phyloP scores from a whole-genome alignment of 768 basidiomycete genomes.

The Trametes villosa region DNA sequence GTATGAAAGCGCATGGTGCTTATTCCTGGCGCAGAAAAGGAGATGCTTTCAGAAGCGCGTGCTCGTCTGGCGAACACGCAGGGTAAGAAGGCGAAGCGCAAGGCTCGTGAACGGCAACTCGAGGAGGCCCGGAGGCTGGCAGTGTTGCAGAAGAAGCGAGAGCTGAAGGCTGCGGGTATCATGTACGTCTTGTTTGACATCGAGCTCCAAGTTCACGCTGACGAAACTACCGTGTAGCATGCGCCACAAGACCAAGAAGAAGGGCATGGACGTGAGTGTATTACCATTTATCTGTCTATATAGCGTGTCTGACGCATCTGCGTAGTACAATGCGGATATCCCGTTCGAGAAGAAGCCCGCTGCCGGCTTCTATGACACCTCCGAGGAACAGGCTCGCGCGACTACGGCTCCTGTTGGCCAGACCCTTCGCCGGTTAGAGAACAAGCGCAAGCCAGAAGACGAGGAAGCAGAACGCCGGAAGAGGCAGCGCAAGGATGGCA shows the following conservation, averaged over 20 bases:
- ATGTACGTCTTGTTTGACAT: slow-evolving; percentile 48
- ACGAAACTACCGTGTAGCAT: slow-evolving; percentile 52
- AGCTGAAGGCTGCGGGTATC: slow-evolving; percentile 97
- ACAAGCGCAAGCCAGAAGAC: slow-evolving; percentile 92
- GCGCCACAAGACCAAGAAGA: slow-evolving; percentile 93
- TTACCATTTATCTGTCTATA: slow-evolving; percentile 1
- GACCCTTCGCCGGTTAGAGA: slow-evolving; percentile 88
- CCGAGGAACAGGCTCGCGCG: slow-evolving; percentile 88
- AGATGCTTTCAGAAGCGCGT: slow-evolving; percentile 98
- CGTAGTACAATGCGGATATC: slow-evolving; percentile 95
- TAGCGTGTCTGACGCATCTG: slow-evolving; percentile 13
- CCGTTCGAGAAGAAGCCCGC: slow-evolving; percentile 98
- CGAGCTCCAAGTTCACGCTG: not conserved
- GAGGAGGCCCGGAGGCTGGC: slow-evolving; percentile 95
- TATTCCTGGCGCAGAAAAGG: slow-evolving; percentile 72
- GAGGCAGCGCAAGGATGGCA: slow-evolving; percentile 72
- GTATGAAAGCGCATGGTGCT: slow-evolving; percentile 13
- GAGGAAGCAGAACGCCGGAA: slow-evolving; percentile 95
- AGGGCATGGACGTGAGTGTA: slow-evolving; percentile 90
- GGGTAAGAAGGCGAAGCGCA: slow-evolving; percentile 99
- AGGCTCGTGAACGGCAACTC: slow-evolving; percentile 94
- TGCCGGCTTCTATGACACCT: slow-evolving; percentile 95
- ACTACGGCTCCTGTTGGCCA: slow-evolving; percentile 91
- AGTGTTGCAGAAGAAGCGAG: slow-evolving; percentile 95
- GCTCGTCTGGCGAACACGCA: slow-evolving; percentile 98